A percentile compares a stretch with the other conserved stretches of the same genome.
Conservation (phyloP, 2,329 filamentous ascomycete genomes). For the Beauveria brongniartii region DNA sequence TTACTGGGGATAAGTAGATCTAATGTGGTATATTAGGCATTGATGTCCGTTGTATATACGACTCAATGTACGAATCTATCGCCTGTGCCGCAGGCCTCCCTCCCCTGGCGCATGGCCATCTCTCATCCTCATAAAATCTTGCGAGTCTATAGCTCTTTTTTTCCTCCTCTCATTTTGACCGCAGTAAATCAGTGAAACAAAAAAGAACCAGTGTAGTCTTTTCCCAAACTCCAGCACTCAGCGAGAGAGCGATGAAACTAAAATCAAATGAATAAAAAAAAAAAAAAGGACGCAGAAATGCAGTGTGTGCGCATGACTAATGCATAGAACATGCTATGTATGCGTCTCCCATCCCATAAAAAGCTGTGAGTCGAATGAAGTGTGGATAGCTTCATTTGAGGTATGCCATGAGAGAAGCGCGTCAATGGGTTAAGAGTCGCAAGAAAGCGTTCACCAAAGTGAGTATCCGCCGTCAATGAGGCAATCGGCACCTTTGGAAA, state of each 20-base stretch:
- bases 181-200: neutral
- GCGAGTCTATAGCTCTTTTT: neutral
- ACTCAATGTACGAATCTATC: constrained; percentile 8
- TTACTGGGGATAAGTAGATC: neutral
- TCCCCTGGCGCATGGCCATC: neutral
- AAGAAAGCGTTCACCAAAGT: constrained; percentile 38
- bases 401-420: neutral
- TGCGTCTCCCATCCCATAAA: neutral
- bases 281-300: constrained; percentile 6
- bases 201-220: neutral
- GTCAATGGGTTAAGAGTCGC: neutral
- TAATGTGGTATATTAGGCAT: constrained; percentile 1
- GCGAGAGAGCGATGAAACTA: neutral
- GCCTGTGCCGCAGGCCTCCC: neutral
- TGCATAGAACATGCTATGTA: neutral
- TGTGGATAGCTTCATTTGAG: neutral
- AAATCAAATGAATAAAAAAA: neutral
- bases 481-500: constrained; percentile 27
- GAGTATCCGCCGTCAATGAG: constrained; percentile 65
- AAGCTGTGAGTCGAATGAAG: neutral
- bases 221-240: constrained; percentile 8
- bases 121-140: neutral
- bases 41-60: constrained; percentile 2
- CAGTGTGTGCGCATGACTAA: neutral
- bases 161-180: neutral